phyloP scores from a whole-genome alignment of 1,284 basidiomycete species.

The Termitomyces sp. region DNA sequence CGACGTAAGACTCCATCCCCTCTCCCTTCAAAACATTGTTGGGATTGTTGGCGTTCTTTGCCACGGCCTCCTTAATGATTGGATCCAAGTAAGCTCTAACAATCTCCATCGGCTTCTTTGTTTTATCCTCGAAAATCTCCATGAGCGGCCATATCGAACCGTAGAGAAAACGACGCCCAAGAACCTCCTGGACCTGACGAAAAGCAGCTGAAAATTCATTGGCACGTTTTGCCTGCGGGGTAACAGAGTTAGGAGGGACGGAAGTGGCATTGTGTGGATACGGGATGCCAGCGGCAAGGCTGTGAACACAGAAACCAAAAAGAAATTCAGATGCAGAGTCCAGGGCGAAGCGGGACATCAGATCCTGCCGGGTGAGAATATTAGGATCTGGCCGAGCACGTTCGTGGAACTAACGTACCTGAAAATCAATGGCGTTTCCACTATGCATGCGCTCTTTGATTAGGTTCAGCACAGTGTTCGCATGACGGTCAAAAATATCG shows the following conservation, averaged over 20 bases:
- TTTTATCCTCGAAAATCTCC: constrained; percentile 43
- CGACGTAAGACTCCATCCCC: constrained; percentile 18
- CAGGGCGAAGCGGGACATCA: constrained; percentile 46
- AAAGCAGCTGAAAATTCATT: constrained; percentile 31
- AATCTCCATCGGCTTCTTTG: constrained; percentile 37
- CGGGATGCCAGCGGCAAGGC: constrained; percentile 35
- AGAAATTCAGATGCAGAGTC: constrained; percentile 53
- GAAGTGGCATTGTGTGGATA: constrained; percentile 33
- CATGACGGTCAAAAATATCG: constrained; percentile 45
- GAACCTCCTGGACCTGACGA: constrained; percentile 32
- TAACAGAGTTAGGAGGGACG: constrained; percentile 12
- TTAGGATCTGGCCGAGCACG: neutral
- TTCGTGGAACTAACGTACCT: constrained; percentile 24
- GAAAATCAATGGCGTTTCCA: constrained; percentile 47
- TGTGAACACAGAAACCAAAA: constrained; percentile 40
- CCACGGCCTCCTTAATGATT: constrained; percentile 41
- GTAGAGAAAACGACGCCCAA: constrained; percentile 32
- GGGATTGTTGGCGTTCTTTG: constrained; percentile 23
- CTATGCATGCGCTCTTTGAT: constrained; percentile 35
- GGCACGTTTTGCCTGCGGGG: constrained; percentile 17
- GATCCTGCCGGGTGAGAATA: constrained; percentile 22
- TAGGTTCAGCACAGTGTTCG: constrained; percentile 33
- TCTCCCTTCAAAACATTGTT: constrained; percentile 12
- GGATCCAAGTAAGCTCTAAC: constrained; percentile 48
- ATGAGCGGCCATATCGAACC: constrained; percentile 42